Evolutionary conservation across 768 basidiomycete species (phyloP).

Genomic region (Amanita fuliginea): DNA sequence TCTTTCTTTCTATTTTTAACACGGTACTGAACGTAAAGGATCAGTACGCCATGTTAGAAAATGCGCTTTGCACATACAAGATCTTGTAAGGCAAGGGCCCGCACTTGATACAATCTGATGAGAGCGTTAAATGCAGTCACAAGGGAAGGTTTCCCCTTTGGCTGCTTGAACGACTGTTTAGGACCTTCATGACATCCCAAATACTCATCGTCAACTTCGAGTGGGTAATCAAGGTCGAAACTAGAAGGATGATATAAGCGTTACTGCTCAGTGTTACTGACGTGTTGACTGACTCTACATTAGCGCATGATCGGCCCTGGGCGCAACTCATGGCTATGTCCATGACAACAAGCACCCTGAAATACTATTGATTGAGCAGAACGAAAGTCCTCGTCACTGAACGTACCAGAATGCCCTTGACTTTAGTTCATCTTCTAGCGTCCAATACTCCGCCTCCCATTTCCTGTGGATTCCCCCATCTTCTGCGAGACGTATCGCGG

Average conservation of each 20-base stretch:
- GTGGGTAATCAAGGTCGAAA: conserved; percentile 61
- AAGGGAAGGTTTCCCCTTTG: conserved; percentile 44
- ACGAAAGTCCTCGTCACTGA: not conserved
- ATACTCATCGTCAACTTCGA: conserved; percentile 64
- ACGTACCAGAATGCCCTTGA: conserved; percentile 56
- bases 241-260: conserved; percentile 21
- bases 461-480: conserved; percentile 64
- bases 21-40: conserved; percentile 47
- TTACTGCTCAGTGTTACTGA: not conserved
- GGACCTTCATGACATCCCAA: conserved; percentile 62
- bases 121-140: conserved; percentile 44
- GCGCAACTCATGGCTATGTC: conserved; percentile 40
- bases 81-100: conserved; percentile 53
- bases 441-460: conserved; percentile 24
- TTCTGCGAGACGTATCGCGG: conserved; percentile 64
- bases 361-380: not conserved
- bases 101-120: conserved; percentile 51
- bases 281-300: conserved; percentile 47
- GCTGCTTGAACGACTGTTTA: conserved; percentile 55
- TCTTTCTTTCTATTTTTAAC: conserved; percentile 62
- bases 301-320: conserved; percentile 64
- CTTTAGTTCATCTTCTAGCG: conserved; percentile 61
- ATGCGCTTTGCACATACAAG: conserved; percentile 30
- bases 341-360: conserved; percentile 42
- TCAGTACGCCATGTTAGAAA: not conserved